A percentile compares a stretch with the other conserved stretches of the same genome.
phyloP scores from a whole-genome alignment of 208 protist species.

The Wallacemonas sp. region DNA sequence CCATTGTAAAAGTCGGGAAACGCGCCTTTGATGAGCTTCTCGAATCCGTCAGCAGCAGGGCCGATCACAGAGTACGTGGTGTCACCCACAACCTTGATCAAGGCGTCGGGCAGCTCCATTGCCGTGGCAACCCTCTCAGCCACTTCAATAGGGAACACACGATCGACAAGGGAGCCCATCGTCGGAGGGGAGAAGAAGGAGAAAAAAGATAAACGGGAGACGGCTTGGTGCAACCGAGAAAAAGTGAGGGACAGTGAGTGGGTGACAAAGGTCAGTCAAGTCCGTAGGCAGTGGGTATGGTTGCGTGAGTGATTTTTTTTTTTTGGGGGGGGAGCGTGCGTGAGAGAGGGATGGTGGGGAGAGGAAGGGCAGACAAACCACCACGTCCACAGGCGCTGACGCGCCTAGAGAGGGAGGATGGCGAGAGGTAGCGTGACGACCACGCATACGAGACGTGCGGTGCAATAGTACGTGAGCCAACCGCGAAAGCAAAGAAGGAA shows the following conservation, averaged over 20 bases:
- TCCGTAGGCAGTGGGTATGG: too few species aligned
- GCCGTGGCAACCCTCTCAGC: slow-evolving; percentile 33
- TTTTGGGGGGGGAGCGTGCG: too few species aligned
- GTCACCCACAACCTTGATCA: slow-evolving; percentile 23
- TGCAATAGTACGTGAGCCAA: too few species aligned
- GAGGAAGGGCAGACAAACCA: too few species aligned
- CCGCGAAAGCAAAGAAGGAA: too few species aligned
- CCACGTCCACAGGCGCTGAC: too few species aligned
- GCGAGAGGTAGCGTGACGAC: too few species aligned
- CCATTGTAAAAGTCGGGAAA: slow-evolving; percentile 20
- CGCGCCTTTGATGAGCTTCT: slow-evolving; percentile 18
- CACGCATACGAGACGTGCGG: too few species aligned
- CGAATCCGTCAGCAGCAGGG: slow-evolving; percentile 23
- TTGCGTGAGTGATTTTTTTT: too few species aligned
- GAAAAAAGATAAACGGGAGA: slow-evolving; percentile 7
- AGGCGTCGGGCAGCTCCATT: slow-evolving; percentile 60
- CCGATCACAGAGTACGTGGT: slow-evolving; percentile 29
- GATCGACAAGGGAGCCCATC: not conserved
- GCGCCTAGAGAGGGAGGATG: too few species aligned
- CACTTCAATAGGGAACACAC: slow-evolving; percentile 31
- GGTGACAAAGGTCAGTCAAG: too few species aligned
- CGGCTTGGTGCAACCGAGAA: not conserved
- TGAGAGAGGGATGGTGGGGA: too few species aligned
- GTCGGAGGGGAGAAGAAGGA: slow-evolving; percentile 2
- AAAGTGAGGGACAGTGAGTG: not conserved